Conservation (phyloP, 371 early-diverging fungal genomes). For the Circinella umbellata region DNA sequence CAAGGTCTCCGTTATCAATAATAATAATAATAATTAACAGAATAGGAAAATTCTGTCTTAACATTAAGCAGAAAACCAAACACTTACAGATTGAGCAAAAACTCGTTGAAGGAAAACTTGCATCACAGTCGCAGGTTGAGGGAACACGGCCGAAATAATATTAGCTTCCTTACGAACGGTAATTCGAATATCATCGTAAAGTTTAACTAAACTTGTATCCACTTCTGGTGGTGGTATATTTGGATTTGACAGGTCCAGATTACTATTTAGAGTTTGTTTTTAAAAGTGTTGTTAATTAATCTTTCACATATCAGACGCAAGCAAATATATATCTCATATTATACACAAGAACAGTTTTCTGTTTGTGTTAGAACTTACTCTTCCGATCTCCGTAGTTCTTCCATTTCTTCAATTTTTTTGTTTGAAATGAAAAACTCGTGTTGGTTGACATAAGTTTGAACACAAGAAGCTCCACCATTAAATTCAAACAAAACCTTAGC, state of each 20-base stretch:
- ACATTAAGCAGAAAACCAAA: background rate
- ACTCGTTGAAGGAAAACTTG: conserved; percentile 92
- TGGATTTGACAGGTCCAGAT: conserved; percentile 47
- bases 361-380: conserved; percentile 35
- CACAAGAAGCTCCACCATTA: conserved; percentile 94
- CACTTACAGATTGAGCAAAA: conserved; percentile 91
- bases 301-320: no score
- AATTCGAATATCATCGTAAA: conserved; percentile 83
- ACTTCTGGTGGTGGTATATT: conserved; percentile 67
- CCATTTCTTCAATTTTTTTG: conserved; percentile 69
- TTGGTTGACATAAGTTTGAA: conserved; percentile 95
- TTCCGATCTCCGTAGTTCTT: conserved; percentile 43
- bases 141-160: conserved; percentile 90
- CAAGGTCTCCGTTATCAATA: no score
- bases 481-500: conserved; percentile 89
- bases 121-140: conserved; percentile 90
- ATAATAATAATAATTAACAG: no score
- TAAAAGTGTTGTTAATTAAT: background rate
- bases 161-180: conserved; percentile 88
- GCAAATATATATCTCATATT: background rate
- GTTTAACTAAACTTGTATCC: conserved; percentile 76
- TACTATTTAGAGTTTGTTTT: conserved; percentile 18
- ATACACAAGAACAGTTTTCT: no score
- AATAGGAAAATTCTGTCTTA: no score
- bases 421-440: conserved; percentile 93